Evolutionary conservation across 2,329 filamentous ascomycete species (phyloP).

Genomic region (Xylaria arbuscula): DNA sequence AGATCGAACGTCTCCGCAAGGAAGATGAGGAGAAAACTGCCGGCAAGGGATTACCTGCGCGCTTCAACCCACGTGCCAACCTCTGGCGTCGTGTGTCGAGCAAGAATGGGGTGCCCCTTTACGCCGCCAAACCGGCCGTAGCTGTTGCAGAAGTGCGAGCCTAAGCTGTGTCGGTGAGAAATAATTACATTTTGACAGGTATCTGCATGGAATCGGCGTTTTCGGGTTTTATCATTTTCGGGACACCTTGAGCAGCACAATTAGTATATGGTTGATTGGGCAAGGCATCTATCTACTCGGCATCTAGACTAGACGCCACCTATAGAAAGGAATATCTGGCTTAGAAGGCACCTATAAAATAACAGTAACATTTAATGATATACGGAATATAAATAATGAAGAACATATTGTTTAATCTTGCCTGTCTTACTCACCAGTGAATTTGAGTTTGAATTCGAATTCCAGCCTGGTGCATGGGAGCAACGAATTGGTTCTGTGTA

Average conservation of each 20-base stretch:
- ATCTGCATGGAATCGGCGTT: constrained; percentile 26
- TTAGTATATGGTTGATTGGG: constrained; percentile 1
- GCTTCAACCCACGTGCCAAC: constrained; percentile 75
- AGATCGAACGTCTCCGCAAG: constrained; percentile 66
- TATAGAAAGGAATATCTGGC: constrained; percentile 10
- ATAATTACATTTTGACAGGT: neutral
- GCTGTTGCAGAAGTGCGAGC: constrained; percentile 15
- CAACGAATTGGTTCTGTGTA: neutral
- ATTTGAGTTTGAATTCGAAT: neutral
- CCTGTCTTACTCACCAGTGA: neutral
- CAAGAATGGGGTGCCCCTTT: constrained; percentile 61
- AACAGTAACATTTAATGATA: neutral
- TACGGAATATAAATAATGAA: neutral
- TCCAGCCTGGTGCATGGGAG: neutral
- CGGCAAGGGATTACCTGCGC: constrained; percentile 67
- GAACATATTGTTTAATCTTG: neutral
- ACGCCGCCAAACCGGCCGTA: constrained; percentile 43
- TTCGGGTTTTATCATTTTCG: neutral
- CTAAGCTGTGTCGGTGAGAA: constrained; percentile 3
- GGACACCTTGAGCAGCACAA: neutral
- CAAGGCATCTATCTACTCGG: neutral
- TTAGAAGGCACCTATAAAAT: neutral
- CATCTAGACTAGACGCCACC: constrained; percentile 1
- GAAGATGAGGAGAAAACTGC: constrained; percentile 71
- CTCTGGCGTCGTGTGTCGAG: constrained; percentile 73